Conservation (phyloP, 768 basidiomycete genomes). For the Russula abietina region DNA sequence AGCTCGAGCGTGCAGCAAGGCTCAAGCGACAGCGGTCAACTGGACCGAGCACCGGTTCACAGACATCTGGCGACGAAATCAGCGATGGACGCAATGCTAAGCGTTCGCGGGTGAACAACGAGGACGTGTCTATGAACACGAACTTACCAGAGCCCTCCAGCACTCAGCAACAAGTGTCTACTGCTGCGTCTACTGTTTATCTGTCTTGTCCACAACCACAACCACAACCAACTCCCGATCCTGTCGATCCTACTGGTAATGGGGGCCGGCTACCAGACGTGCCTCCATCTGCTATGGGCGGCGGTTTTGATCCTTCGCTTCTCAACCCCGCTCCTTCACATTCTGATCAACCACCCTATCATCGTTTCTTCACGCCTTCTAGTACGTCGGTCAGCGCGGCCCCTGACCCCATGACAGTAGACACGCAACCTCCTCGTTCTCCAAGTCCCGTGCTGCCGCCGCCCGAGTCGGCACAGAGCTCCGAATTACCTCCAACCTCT, state of each 20-base stretch:
- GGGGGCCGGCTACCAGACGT: constrained; percentile 20
- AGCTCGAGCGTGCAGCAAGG: constrained; percentile 56
- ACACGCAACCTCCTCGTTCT: constrained; percentile 1
- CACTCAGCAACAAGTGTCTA: constrained; percentile 11
- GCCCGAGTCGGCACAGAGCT: constrained; percentile 1
- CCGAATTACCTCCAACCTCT: not conserved
- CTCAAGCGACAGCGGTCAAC: constrained; percentile 51
- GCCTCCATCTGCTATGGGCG: constrained; percentile 14
- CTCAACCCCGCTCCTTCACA: constrained; percentile 17
- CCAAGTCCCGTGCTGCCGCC: not conserved
- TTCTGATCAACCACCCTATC: constrained; percentile 1
- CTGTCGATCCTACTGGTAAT: not conserved
- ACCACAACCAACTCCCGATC: not conserved
- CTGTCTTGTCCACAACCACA: constrained; percentile 12
- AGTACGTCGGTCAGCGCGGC: constrained; percentile 22
- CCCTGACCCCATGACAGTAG: not conserved
- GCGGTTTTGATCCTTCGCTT: constrained; percentile 21
- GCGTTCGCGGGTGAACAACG: constrained; percentile 23
- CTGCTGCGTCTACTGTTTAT: constrained; percentile 16
- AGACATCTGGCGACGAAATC: constrained; percentile 24
- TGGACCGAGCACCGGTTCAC: constrained; percentile 33
- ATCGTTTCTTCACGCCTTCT: constrained; percentile 12
- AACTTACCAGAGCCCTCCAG: constrained; percentile 9
- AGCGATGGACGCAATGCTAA: constrained; percentile 21
- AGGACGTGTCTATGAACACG: constrained; percentile 23